A percentile compares a stretch with the other conserved stretches of the same genome.
Evolutionary conservation across 768 basidiomycete genomes (phyloP).

Genomic region (Suillus paluster): DNA sequence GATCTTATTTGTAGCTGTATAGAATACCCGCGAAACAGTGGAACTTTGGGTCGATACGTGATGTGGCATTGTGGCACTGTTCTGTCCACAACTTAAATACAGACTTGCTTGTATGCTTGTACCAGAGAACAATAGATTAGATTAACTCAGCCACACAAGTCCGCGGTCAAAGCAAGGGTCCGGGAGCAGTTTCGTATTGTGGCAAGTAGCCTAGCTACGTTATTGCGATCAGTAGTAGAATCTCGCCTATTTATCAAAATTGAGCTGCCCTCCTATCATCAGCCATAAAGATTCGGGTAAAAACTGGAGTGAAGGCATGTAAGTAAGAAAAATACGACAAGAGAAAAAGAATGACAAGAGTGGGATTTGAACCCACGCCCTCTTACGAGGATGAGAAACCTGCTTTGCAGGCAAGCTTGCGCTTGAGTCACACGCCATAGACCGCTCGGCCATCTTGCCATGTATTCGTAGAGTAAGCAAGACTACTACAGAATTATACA

Average conservation of each 20-base stretch:
- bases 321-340: background rate
- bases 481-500: background rate
- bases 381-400: slow-evolving; percentile 24
- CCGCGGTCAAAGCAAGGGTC: slow-evolving; percentile 8
- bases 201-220: background rate
- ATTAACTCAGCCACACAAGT: slow-evolving; percentile 2
- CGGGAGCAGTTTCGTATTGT: background rate
- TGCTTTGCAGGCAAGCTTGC: slow-evolving; percentile 22
- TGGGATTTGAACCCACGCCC: slow-evolving; percentile 30
- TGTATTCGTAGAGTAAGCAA: fast-evolving
- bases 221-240: no score
- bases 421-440: slow-evolving; percentile 68
- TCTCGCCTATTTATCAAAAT: no score
- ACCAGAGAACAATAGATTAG: slow-evolving; percentile 8
- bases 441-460: slow-evolving; percentile 66
- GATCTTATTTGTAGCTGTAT: background rate
- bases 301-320: no score
- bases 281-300: no score
- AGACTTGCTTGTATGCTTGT: background rate
- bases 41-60: background rate
- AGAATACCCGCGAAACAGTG: background rate
- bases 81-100: slow-evolving; percentile 5
- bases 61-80: background rate
- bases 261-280: no score
- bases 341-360: slow-evolving; percentile 23